Conservation (phyloP, 2,329 filamentous ascomycete genomes). For the Alternaria ethzedia region DNA sequence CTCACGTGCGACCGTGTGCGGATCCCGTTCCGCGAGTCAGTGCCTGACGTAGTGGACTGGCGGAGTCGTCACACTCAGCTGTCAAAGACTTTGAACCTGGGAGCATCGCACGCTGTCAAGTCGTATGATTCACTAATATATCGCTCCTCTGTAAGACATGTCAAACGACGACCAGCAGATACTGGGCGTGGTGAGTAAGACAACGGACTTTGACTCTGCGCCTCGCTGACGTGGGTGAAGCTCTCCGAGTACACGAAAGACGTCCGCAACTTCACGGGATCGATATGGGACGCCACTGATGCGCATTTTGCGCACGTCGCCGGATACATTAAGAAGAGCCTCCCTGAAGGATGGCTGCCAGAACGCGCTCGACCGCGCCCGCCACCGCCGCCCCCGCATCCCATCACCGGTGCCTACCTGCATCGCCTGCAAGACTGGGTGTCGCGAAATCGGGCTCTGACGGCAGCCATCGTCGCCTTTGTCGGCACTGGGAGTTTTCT, state of each 20-base stretch:
- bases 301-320: constrained; percentile 80
- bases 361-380: constrained; percentile 68
- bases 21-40: constrained; percentile 14
- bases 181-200: constrained; percentile 71
- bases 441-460: constrained; percentile 72
- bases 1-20: constrained; percentile 18
- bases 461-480: constrained; percentile 73
- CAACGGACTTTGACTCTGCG: constrained; percentile 1
- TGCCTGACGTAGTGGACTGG: constrained; percentile 17
- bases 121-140: not conserved
- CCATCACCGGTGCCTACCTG: constrained; percentile 53
- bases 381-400: constrained; percentile 53
- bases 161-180: constrained; percentile 81
- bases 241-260: constrained; percentile 67
- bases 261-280: constrained; percentile 71
- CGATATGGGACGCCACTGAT: constrained; percentile 82
- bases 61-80: constrained; percentile 7
- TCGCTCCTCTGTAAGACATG: constrained; percentile 58
- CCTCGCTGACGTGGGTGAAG: constrained; percentile 46
- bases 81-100: not conserved
- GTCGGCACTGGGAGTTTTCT: constrained; percentile 68
- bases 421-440: constrained; percentile 75
- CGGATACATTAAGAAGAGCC: constrained; percentile 70
- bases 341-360: constrained; percentile 75
- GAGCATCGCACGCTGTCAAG: not conserved